A percentile compares a stretch with the other conserved stretches of the same genome.
Conservation (phyloP, 768 basidiomycete genomes). For the Suillus plorans region DNA sequence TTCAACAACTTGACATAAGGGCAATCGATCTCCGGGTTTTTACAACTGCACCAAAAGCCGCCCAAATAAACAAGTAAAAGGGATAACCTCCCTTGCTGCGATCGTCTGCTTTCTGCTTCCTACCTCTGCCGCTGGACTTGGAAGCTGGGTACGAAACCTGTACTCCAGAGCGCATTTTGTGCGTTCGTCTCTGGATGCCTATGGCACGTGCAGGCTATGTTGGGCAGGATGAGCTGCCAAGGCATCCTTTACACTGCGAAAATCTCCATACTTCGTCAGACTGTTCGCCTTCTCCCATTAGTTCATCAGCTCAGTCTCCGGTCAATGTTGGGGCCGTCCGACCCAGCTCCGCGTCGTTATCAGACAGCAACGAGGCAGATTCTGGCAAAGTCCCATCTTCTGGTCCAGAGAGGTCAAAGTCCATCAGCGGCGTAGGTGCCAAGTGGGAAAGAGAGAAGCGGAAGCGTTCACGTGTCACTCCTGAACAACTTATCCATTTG, state of each 20-base stretch:
- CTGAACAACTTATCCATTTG: slow-evolving; percentile 74
- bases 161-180: neutral
- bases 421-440: slow-evolving; percentile 23
- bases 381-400: slow-evolving; percentile 32
- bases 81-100: neutral
- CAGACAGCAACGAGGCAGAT: slow-evolving; percentile 30
- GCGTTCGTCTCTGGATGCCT: neutral
- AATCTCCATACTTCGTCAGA: slow-evolving; percentile 21
- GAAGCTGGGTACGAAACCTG: neutral
- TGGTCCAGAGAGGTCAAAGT: slow-evolving; percentile 35
- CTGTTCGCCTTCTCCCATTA: slow-evolving; percentile 25
- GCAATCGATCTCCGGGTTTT: slow-evolving; percentile 2
- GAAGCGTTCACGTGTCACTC: slow-evolving; percentile 77
- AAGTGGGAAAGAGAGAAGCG: slow-evolving; percentile 54
- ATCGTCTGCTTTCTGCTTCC: slow-evolving; percentile 1
- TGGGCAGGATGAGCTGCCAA: slow-evolving; percentile 18
- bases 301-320: slow-evolving; percentile 32
- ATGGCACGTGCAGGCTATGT: slow-evolving; percentile 27
- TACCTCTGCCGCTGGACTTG: neutral
- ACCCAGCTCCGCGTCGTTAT: slow-evolving; percentile 23
- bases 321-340: slow-evolving; percentile 19
- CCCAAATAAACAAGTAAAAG: slow-evolving; percentile 3
- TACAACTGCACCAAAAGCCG: neutral
- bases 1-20: neutral
- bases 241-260: slow-evolving; percentile 26